Evolutionary conservation across 2,329 filamentous ascomycete species (phyloP).

Genomic region (Fusarium burgessii): DNA sequence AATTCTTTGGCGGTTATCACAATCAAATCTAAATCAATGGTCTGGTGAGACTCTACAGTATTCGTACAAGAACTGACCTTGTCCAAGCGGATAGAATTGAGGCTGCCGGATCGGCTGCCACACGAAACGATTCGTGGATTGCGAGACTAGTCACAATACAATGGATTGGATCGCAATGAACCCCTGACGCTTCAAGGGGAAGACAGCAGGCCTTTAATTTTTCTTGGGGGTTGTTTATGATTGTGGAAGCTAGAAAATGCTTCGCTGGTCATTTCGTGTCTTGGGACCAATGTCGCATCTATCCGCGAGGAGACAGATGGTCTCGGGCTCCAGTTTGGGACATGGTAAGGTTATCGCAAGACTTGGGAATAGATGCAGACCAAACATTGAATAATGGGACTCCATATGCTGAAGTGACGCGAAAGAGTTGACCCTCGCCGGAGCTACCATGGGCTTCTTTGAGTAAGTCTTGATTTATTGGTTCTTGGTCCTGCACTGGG

Average conservation of each 20-base stretch:
- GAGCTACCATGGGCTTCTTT: neutral
- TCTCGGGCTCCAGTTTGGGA: neutral
- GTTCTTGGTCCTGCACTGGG: constrained; percentile 10
- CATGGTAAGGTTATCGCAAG: constrained; percentile 10
- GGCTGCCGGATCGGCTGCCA: constrained; percentile 37
- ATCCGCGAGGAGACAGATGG: constrained; percentile 26
- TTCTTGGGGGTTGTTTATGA: neutral
- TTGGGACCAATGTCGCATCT: constrained; percentile 36
- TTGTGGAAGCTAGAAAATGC: neutral
- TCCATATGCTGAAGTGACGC: neutral
- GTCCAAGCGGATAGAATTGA: constrained; percentile 35
- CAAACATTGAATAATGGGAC: constrained; percentile 25
- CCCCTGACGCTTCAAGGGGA: constrained; percentile 25
- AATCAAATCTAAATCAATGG: constrained; percentile 12
- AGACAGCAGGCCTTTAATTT: neutral
- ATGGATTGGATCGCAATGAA: constrained; percentile 35
- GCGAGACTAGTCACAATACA: constrained; percentile 24
- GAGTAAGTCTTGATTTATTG: constrained; percentile 25
- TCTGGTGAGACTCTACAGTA: neutral
- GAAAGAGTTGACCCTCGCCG: neutral
- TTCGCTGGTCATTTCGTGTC: constrained; percentile 28
- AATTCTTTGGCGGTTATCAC: constrained; percentile 13
- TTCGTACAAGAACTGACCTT: constrained; percentile 16
- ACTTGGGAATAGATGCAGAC: constrained; percentile 20
- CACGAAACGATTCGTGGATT: constrained; percentile 38